These are phyloP conservation scores for Aspergillus bertholletiae DNA, from an alignment of 495 filamentous ascomycete genomes.

Conservation along the genomic window DNA sequence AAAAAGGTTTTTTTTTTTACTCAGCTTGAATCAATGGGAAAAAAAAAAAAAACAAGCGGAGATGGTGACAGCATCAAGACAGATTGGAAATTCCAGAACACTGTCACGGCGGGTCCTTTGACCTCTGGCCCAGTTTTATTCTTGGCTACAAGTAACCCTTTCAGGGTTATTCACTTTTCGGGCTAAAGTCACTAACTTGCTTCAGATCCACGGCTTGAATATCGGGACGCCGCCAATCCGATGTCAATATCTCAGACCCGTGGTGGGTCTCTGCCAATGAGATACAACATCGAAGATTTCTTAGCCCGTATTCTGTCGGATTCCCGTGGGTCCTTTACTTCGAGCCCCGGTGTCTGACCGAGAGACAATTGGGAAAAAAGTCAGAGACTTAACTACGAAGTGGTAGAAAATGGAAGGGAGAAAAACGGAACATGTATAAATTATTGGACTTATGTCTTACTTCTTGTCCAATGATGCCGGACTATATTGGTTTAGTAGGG, in stretches of 20 bases:
- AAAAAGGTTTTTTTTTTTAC: no score
- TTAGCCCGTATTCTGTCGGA: background rate
- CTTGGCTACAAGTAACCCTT: background rate
- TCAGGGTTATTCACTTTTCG: background rate
- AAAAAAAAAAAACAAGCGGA: background rate
- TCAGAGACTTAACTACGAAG: no score
- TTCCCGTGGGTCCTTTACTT: background rate
- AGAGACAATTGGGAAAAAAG: background rate
- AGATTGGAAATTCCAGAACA: constrained; percentile 3
- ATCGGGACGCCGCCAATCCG: background rate
- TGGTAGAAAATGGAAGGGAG: background rate
- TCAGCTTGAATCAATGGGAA: no score
- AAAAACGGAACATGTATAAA: background rate
- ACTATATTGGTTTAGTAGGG: background rate
- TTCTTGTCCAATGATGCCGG: background rate
- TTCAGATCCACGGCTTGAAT: background rate
- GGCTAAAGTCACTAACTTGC: background rate
- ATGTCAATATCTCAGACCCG: background rate
- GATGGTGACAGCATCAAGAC: background rate
- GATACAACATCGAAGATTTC: background rate
- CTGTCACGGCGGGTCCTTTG: background rate
- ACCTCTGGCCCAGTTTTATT: background rate
- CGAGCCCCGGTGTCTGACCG: background rate
- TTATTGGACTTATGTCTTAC: background rate
- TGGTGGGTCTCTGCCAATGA: background rate